Evolutionary conservation across 495 filamentous ascomycete genomes (phyloP).

Genomic region (Filosporella fistucella): DNA sequence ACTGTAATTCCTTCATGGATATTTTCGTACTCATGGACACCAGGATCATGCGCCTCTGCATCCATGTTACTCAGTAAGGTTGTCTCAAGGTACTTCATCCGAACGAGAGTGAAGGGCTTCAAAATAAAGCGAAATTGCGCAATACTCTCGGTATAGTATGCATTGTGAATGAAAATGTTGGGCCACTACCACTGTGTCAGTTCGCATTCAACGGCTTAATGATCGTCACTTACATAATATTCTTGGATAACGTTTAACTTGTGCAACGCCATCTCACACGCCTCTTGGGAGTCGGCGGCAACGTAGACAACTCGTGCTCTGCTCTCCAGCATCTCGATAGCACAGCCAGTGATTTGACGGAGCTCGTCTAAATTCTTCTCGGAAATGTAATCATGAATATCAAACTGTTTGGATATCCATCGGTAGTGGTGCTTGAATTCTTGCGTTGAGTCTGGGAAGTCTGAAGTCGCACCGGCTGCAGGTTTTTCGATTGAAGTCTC

Average conservation of each 20-base stretch:
- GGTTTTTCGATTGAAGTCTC: no score
- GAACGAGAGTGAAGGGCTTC: slow-evolving; percentile 21
- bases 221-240: slow-evolving; percentile 29
- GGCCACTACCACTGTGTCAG: no score
- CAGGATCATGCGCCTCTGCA: no score
- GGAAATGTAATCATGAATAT: slow-evolving; percentile 7
- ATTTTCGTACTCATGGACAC: neutral
- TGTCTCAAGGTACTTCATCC: slow-evolving; percentile 18
- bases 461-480: no score
- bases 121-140: slow-evolving; percentile 29
- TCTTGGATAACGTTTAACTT: slow-evolving; percentile 34
- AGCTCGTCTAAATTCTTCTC: slow-evolving; percentile 20
- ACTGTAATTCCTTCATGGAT: slow-evolving; percentile 15
- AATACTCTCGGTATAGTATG: slow-evolving; percentile 33
- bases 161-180: slow-evolving; percentile 16
- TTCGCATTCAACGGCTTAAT: no score
- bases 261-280: slow-evolving; percentile 17
- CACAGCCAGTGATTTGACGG: slow-evolving; percentile 21
- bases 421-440: no score
- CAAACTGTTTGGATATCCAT: slow-evolving; percentile 9
- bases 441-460: no score
- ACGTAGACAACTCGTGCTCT: slow-evolving; percentile 31
- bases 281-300: slow-evolving; percentile 21
- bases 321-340: slow-evolving; percentile 19
- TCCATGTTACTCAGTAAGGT: slow-evolving; percentile 20